phyloP scores from a whole-genome alignment of 1,284 basidiomycete species.

The Kwoniella shivajii region DNA sequence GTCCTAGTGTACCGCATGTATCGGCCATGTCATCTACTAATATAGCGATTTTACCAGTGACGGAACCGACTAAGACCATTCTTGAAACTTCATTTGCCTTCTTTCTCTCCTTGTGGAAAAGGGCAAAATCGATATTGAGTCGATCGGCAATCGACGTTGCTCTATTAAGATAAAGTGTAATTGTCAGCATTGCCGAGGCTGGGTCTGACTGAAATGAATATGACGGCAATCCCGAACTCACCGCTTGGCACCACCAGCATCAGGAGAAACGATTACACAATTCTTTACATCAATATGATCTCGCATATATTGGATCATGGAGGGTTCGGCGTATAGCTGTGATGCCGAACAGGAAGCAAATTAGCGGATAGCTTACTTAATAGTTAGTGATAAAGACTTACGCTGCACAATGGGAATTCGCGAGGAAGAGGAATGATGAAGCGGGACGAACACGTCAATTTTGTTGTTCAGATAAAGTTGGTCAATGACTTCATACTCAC shows the following conservation, averaged over 20 bases:
- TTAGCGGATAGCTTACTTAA: neutral
- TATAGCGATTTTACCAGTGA: slow-evolving; percentile 90
- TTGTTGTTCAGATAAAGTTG: neutral
- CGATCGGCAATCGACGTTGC: slow-evolving; percentile 97
- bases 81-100: slow-evolving; percentile 99
- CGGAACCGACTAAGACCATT: slow-evolving; percentile 96
- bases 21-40: slow-evolving; percentile 99
- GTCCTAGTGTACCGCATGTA: slow-evolving; percentile 95
- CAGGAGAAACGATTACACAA: slow-evolving; percentile 96
- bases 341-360: neutral
- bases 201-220: no score
- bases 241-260: slow-evolving; percentile 98
- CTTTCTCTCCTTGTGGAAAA: slow-evolving; percentile 99
- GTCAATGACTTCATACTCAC: slow-evolving; percentile 63
- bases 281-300: slow-evolving; percentile 81
- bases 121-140: slow-evolving; percentile 94
- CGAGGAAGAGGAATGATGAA: slow-evolving; percentile 4
- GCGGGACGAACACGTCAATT: neutral
- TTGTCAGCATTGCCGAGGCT: no score
- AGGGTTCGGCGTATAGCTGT: slow-evolving; percentile 96
- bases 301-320: slow-evolving; percentile 91
- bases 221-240: slow-evolving; percentile 49
- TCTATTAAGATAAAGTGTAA: slow-evolving; percentile 56
- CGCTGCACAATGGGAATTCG: slow-evolving; percentile 14
- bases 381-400: slow-evolving; percentile 14